These are phyloP conservation scores for Mortierella sp. DNA, from an alignment of 371 early-diverging fungal genomes.

Conservation along the genomic window DNA sequence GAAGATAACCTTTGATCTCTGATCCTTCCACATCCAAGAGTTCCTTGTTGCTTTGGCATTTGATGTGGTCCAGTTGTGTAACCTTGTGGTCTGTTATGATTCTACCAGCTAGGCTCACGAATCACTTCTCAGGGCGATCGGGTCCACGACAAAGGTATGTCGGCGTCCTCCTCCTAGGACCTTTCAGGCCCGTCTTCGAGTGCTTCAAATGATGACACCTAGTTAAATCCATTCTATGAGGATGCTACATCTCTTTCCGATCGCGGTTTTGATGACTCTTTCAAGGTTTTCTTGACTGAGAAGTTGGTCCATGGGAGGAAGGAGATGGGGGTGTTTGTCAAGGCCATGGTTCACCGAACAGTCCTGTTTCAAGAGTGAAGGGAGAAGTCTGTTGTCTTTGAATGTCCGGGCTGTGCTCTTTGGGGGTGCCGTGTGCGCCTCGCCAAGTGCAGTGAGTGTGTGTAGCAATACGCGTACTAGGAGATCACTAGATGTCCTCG, in stretches of 20 bases:
- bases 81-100: too few species aligned
- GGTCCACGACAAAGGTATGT: slow-evolving; percentile 23
- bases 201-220: slow-evolving; percentile 53
- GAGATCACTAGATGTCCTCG: slow-evolving; percentile 40
- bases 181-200: neutral
- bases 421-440: slow-evolving; percentile 52
- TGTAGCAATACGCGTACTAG: neutral
- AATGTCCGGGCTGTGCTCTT: slow-evolving; percentile 39
- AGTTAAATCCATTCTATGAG: slow-evolving; percentile 57
- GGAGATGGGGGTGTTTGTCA: slow-evolving; percentile 48
- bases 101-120: too few species aligned
- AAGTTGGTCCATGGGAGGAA: slow-evolving; percentile 43
- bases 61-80: neutral
- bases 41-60: neutral
- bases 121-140: too few species aligned
- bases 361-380: slow-evolving; percentile 11
- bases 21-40: slow-evolving; percentile 8
- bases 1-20: slow-evolving; percentile 56
- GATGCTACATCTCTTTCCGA: slow-evolving; percentile 48
- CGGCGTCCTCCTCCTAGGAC: neutral
- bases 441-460: slow-evolving; percentile 41
- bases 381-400: slow-evolving; percentile 9
- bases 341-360: slow-evolving; percentile 9
- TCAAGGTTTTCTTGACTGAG: slow-evolving; percentile 54
- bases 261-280: slow-evolving; percentile 34